Evolutionary conservation across 2,329 filamentous ascomycete genomes (phyloP).

Genomic region (Huntiella omanensis): DNA sequence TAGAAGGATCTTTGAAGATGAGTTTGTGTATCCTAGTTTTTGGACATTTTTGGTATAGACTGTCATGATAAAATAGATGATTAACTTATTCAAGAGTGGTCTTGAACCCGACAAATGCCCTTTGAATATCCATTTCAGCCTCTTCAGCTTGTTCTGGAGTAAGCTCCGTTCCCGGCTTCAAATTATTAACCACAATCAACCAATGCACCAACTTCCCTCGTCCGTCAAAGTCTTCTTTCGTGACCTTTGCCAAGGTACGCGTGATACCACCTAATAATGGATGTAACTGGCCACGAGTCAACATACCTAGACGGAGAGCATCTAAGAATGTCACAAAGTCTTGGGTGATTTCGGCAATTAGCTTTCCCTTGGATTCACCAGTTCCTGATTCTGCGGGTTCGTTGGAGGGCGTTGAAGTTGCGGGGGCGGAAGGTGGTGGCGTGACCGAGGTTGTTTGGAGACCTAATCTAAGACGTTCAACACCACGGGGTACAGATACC

Average conservation of each 20-base stretch:
- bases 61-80: background rate
- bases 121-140: constrained; percentile 80
- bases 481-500: constrained; percentile 88
- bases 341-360: constrained; percentile 83
- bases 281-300: constrained; percentile 93
- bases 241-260: constrained; percentile 92
- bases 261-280: constrained; percentile 89
- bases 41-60: constrained; percentile 81
- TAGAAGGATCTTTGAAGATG: constrained; percentile 90
- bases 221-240: constrained; percentile 83
- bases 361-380: constrained; percentile 29
- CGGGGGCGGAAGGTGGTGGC: constrained; percentile 28
- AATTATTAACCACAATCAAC: constrained; percentile 93
- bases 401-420: constrained; percentile 22
- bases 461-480: constrained; percentile 78
- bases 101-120: constrained; percentile 89
- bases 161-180: constrained; percentile 86
- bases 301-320: constrained; percentile 74
- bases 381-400: no score
- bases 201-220: constrained; percentile 96
- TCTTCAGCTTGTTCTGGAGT: constrained; percentile 75
- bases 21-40: constrained; percentile 95
- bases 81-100: constrained; percentile 40
- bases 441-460: constrained; percentile 68
- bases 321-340: constrained; percentile 98